A percentile compares a stretch with the other conserved stretches of the same genome.
These are phyloP conservation scores for Amaranthus hypochondriacus DNA, from an alignment of 148 eudicot species.

Conservation along the genomic window DNA sequence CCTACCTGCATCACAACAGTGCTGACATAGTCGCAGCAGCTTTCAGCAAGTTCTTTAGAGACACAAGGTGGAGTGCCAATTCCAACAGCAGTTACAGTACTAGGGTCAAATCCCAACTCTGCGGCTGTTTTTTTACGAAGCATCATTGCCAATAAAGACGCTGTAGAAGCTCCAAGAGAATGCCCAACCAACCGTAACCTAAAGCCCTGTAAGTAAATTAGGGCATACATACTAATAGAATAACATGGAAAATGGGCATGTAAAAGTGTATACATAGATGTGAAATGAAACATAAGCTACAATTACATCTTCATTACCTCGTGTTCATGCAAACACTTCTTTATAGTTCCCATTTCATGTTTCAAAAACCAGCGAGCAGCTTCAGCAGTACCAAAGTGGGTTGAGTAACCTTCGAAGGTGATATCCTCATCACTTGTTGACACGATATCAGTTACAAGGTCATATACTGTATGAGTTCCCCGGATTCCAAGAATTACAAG, in stretches of 20 bases:
- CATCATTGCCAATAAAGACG: slow-evolving; percentile 90
- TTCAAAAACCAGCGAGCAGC: slow-evolving; percentile 94
- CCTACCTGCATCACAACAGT: slow-evolving; percentile 89
- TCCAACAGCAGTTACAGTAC: slow-evolving; percentile 71
- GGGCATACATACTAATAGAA: slow-evolving; percentile 22
- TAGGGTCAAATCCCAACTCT: slow-evolving; percentile 86
- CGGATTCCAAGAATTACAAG: slow-evolving; percentile 94
- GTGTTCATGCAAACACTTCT: slow-evolving; percentile 59
- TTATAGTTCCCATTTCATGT: slow-evolving; percentile 75
- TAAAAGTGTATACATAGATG: not conserved
- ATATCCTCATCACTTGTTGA: slow-evolving; percentile 79
- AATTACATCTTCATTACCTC: slow-evolving; percentile 44
- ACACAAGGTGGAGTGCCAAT: slow-evolving; percentile 88
- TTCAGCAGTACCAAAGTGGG: slow-evolving; percentile 94
- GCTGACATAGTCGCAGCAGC: slow-evolving; percentile 71
- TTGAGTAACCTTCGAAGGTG: slow-evolving; percentile 70
- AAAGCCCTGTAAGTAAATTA: slow-evolving; percentile 78
- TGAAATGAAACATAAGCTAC: not conserved
- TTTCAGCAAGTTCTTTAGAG: slow-evolving; percentile 82
- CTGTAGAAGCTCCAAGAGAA: slow-evolving; percentile 93
- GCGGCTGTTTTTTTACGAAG: slow-evolving; percentile 53
- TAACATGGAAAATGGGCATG: not conserved
- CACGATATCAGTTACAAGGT: slow-evolving; percentile 79
- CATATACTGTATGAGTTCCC: slow-evolving; percentile 87
- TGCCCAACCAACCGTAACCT: slow-evolving; percentile 96